These are phyloP conservation scores for Globisporangium radiosum DNA, from an alignment of 352 stramenopile species.

Conservation along the genomic window DNA sequence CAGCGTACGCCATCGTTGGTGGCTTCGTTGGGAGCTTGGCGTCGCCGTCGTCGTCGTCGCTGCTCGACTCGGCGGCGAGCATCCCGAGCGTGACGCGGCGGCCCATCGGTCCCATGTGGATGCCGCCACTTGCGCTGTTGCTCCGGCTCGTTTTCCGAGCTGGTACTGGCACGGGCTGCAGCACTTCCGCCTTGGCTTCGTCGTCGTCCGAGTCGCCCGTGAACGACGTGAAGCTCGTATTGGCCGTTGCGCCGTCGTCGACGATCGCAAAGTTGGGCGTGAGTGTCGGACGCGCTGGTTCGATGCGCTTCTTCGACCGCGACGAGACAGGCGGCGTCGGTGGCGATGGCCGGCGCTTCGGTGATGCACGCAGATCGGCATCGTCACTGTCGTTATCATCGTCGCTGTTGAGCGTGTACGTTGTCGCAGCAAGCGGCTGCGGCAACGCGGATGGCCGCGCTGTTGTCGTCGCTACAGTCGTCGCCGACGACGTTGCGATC, in stretches of 20 bases:
- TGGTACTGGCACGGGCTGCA: constrained; percentile 43
- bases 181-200: constrained; percentile 61
- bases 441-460: background rate
- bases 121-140: constrained; percentile 21
- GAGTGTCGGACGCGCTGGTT: constrained; percentile 15
- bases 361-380: constrained; percentile 11
- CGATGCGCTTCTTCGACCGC: background rate
- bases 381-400: constrained; percentile 6
- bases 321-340: constrained; percentile 11
- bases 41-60: constrained; percentile 52
- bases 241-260: constrained; percentile 42
- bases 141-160: constrained; percentile 26
- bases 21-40: constrained; percentile 52
- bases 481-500: constrained; percentile 9
- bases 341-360: constrained; percentile 15
- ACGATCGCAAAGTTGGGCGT: constrained; percentile 74
- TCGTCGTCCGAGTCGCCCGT: constrained; percentile 66
- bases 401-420: constrained; percentile 3
- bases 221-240: constrained; percentile 83
- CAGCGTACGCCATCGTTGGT: constrained; percentile 23
- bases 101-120: constrained; percentile 57
- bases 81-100: constrained; percentile 60
- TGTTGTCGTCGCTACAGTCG: constrained; percentile 3
- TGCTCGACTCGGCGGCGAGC: constrained; percentile 75
- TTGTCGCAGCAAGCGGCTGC: constrained; percentile 4